phyloP scores from a whole-genome alignment of 306 rosid species.

The Quercus agrifolia region DNA sequence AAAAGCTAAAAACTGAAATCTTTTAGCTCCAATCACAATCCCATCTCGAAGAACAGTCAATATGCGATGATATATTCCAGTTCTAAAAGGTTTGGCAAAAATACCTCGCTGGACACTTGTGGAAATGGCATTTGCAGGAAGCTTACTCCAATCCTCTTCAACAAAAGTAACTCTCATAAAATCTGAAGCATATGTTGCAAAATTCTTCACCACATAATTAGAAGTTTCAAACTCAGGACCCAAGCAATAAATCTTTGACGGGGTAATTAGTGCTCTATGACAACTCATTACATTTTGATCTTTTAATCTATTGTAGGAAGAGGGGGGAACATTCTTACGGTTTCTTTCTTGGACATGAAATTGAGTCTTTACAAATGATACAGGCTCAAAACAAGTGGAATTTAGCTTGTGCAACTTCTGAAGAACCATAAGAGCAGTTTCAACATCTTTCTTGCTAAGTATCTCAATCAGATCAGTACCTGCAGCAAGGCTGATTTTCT shows the following conservation, averaged over 20 bases:
- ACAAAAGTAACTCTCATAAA: constrained; percentile 90
- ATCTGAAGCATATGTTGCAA: constrained; percentile 66
- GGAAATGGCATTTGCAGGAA: constrained; percentile 62
- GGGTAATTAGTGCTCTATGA: constrained; percentile 84
- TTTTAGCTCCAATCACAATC: constrained; percentile 73
- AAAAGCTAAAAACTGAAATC: constrained; percentile 88
- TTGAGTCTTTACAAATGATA: constrained; percentile 47
- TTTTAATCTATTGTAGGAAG: constrained; percentile 37
- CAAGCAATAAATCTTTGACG: constrained; percentile 74
- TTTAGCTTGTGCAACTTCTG: constrained; percentile 68
- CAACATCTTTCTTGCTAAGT: constrained; percentile 48
- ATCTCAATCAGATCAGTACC: constrained; percentile 50
- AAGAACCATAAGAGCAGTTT: constrained; percentile 49
- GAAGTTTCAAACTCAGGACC: constrained; percentile 96
- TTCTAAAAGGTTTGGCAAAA: constrained; percentile 59
- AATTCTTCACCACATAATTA: constrained; percentile 84
- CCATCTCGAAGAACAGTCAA: constrained; percentile 77
- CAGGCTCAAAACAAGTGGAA: constrained; percentile 68
- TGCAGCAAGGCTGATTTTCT: constrained; percentile 68
- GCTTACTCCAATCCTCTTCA: constrained; percentile 93
- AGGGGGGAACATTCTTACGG: constrained; percentile 21
- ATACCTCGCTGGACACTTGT: constrained; percentile 48
- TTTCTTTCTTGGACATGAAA: constrained; percentile 41
- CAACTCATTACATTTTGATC: constrained; percentile 78
- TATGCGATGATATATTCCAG: constrained; percentile 63